These are phyloP conservation scores for Aspergillus versicolor DNA, from an alignment of 2,329 filamentous ascomycete genomes.

Conservation along the genomic window DNA sequence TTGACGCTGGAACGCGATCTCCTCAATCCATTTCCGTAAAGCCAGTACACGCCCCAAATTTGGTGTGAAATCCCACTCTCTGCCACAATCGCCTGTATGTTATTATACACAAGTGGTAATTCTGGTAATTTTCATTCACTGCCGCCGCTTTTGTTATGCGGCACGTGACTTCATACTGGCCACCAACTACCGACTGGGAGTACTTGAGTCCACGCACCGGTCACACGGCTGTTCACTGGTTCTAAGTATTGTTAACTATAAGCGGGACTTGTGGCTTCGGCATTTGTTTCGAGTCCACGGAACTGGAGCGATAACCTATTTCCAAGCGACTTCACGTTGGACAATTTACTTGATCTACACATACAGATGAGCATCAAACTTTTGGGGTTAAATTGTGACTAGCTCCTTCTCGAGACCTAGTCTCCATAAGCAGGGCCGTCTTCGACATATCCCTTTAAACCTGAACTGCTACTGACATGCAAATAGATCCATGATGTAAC, in stretches of 20 bases:
- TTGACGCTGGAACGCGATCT: constrained; percentile 2
- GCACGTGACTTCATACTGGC: no score
- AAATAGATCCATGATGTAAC: constrained; percentile 23
- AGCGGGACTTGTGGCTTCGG: neutral
- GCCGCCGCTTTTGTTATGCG: no score
- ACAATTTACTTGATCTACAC: neutral
- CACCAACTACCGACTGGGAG: no score
- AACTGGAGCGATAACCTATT: neutral
- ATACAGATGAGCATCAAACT: constrained; percentile 18
- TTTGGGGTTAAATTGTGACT: constrained; percentile 21
- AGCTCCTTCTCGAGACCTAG: constrained; percentile 31
- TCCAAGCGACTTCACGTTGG: neutral
- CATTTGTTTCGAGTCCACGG: neutral
- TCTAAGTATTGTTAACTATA: neutral
- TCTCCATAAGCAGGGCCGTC: constrained; percentile 25
- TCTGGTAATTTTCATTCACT: neutral
- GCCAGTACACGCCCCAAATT: neutral
- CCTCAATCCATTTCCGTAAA: neutral
- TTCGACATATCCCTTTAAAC: constrained; percentile 22
- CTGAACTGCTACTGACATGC: constrained; percentile 25
- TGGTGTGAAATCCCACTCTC: neutral
- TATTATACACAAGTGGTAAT: neutral
- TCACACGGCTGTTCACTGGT: no score
- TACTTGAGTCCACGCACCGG: no score
- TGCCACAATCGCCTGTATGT: neutral